Evolutionary conservation across 2,329 filamentous ascomycete genomes (phyloP).

Genomic region (Exophiala calicioides): DNA sequence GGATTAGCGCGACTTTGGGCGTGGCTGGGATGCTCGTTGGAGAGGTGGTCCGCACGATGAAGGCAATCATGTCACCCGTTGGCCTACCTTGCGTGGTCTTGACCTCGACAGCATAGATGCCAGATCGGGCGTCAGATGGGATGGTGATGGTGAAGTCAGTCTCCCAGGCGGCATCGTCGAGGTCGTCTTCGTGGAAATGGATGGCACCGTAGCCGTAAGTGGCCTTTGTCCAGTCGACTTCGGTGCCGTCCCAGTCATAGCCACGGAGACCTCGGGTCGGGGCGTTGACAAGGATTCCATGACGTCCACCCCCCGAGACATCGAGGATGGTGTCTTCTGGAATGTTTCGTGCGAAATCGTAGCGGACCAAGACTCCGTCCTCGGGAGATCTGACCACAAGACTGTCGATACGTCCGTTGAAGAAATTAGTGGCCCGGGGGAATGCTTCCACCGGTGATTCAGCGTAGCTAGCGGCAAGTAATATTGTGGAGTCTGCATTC

Average conservation of each 20-base stretch:
- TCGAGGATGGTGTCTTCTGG: slow-evolving; percentile 31
- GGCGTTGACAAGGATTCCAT: slow-evolving; percentile 37
- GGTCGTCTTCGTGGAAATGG: slow-evolving; percentile 43
- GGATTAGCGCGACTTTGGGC: slow-evolving; percentile 33
- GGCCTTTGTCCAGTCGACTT: slow-evolving; percentile 38
- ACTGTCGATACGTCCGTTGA: slow-evolving; percentile 25
- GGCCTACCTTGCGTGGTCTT: slow-evolving; percentile 22
- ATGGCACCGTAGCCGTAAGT: slow-evolving; percentile 40
- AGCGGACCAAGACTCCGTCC: not conserved
- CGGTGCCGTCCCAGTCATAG: slow-evolving; percentile 37
- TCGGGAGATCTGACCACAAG: not conserved
- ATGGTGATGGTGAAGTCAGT: slow-evolving; percentile 36
- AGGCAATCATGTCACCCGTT: slow-evolving; percentile 36
- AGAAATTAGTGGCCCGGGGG: slow-evolving; percentile 14
- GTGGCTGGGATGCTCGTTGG: slow-evolving; percentile 1
- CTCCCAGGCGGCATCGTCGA: slow-evolving; percentile 40
- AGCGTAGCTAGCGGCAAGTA: not conserved
- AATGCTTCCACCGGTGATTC: too few relatives aligned
- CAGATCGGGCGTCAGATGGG: slow-evolving; percentile 27
- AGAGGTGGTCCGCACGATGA: slow-evolving; percentile 37
- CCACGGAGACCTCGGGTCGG: slow-evolving; percentile 38
- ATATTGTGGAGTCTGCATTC: not conserved
- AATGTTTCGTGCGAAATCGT: slow-evolving; percentile 16
- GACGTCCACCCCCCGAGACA: slow-evolving; percentile 29
- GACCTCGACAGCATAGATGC: slow-evolving; percentile 35